Conservation (phyloP, 441 rosid genomes). For the Aquilaria agallochum region DNA sequence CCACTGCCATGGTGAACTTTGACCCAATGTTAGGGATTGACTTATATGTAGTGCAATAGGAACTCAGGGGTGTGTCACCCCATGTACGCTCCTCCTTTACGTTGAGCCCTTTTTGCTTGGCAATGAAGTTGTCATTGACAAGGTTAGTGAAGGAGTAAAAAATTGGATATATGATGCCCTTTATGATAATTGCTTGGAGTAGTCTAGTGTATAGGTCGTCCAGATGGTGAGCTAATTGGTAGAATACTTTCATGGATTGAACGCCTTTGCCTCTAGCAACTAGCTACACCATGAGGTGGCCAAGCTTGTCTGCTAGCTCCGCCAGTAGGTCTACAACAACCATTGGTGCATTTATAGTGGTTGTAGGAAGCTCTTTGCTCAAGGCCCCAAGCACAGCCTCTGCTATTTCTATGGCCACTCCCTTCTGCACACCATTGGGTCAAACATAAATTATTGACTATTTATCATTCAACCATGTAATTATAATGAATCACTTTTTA, state of each 20-base stretch:
- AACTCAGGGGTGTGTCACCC: slow-evolving; percentile 41
- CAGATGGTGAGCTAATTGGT: slow-evolving; percentile 39
- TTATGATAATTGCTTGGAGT: slow-evolving; percentile 61
- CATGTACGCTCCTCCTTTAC: slow-evolving; percentile 49
- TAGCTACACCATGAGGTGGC: slow-evolving; percentile 55
- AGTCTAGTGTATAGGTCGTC: slow-evolving; percentile 70
- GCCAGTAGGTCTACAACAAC: slow-evolving; percentile 51
- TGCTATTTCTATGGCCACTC: slow-evolving; percentile 72
- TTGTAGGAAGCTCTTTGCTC: slow-evolving; percentile 59
- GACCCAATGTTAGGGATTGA: slow-evolving; percentile 47
- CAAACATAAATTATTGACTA: too few relatives aligned
- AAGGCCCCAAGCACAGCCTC: slow-evolving; percentile 73
- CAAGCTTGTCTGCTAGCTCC: slow-evolving; percentile 62
- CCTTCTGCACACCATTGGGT: slow-evolving; percentile 34
- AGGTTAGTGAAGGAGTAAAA: slow-evolving; percentile 48
- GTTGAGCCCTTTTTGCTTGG: slow-evolving; percentile 60
- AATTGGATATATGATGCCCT: slow-evolving; percentile 67
- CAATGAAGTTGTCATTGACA: slow-evolving; percentile 64
- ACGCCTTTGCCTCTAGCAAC: slow-evolving; percentile 56
- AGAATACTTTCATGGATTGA: slow-evolving; percentile 44
- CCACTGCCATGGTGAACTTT: slow-evolving; percentile 45
- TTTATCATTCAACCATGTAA: too few relatives aligned
- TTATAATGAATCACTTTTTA: neutral
- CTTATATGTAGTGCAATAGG: slow-evolving; percentile 52
- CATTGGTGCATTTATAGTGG: slow-evolving; percentile 75